Evolutionary conservation across 345 rosid genomes (phyloP).

Genomic region (Eucalyptus pauciflora): DNA sequence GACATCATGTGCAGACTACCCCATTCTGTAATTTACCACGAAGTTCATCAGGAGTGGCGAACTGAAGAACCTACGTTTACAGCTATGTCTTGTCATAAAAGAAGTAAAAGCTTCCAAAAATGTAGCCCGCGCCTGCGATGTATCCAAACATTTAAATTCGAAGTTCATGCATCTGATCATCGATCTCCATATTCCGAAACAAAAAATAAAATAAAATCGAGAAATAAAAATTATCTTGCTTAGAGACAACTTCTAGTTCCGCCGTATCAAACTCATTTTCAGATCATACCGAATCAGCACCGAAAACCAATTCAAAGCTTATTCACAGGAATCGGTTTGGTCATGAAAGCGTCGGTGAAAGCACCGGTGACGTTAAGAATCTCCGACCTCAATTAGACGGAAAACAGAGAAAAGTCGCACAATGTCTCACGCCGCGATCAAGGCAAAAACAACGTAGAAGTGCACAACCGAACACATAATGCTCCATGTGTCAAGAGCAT

Average conservation of each 20-base stretch:
- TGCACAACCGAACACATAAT: not conserved
- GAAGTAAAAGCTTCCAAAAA: not conserved
- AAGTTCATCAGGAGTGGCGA: not conserved
- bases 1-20: not conserved
- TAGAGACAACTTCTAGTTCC: not conserved
- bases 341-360: not conserved
- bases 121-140: not conserved
- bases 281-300: not conserved
- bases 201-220: not conserved
- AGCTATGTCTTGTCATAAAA: not conserved
- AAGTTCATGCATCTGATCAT: not conserved
- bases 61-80: not conserved
- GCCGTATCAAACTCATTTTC: not conserved
- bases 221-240: not conserved
- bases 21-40: not conserved
- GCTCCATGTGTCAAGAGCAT: not conserved
- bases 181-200: not conserved
- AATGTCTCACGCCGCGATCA: not conserved
- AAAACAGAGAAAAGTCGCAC: not conserved
- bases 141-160: not conserved
- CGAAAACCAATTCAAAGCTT: not conserved
- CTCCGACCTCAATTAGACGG: not conserved
- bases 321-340: not conserved
- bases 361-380: not conserved
- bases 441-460: not conserved